A percentile compares a stretch with the other conserved stretches of the same genome.
Evolutionary conservation across 805 yeast genomes (phyloP).

Genomic region (Starmera caribaea): DNA sequence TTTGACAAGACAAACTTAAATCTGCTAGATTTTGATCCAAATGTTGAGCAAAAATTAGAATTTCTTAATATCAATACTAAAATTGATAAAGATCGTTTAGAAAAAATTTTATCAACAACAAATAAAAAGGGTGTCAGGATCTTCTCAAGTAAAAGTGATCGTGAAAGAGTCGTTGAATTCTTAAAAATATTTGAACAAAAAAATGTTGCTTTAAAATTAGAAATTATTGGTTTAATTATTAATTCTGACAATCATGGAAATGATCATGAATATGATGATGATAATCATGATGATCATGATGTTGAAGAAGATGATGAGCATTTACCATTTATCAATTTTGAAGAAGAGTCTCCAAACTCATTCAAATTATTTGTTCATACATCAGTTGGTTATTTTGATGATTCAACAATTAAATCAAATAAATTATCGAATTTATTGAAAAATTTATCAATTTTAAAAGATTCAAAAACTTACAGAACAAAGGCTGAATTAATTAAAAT

Average conservation of each 20-base stretch:
- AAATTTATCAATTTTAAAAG: not conserved
- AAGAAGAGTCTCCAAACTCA: not conserved
- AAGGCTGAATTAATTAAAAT: not conserved
- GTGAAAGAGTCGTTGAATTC: too few species aligned
- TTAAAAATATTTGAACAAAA: not conserved
- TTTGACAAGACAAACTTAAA: too few species aligned
- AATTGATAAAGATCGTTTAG: too few species aligned
- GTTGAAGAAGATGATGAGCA: not conserved
- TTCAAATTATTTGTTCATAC: not conserved
- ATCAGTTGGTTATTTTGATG: not conserved
- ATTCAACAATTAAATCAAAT: not conserved
- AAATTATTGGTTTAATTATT: conserved; percentile 1
- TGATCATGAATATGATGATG: too few species aligned
- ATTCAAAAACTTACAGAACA: not conserved
- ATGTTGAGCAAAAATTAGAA: too few species aligned
- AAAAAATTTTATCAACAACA: too few species aligned
- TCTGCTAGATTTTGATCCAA: too few species aligned
- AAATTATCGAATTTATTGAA: not conserved
- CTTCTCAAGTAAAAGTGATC: too few species aligned
- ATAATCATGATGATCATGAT: too few species aligned
- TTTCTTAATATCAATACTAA: too few species aligned
- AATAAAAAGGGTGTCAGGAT: too few species aligned
- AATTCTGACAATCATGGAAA: not conserved
- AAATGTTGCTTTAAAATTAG: not conserved
- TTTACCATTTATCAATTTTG: not conserved